Evolutionary conservation across 352 stramenopile genomes (phyloP), one percentile per base, ranked within the genome.

Genomic region (Phytophthora tentaculata): DNA sequence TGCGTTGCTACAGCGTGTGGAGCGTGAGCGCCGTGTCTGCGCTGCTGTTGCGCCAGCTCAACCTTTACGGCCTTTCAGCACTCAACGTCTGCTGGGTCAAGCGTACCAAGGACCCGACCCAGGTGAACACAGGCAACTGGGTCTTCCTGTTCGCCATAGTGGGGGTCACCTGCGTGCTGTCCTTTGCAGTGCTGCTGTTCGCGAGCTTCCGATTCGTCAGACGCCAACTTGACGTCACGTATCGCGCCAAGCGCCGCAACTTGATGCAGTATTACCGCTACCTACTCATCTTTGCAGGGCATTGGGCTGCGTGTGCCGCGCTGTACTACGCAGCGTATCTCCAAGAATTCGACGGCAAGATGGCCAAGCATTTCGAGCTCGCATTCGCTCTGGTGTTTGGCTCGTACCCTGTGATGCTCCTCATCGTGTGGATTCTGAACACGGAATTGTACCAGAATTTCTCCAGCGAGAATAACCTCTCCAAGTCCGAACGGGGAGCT

Each of bases 221-320:
- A n/a, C 84, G 88, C 12, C 88, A 94, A 62, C 50, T 95, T 51
- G 88, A 95, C 55, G 85, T 93, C 55, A 95, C 88, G 16, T 96
- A 96, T 60, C 83, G 88, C 7, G 76, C 88, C 59, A 96, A 96
- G 56, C 81, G 88, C 39, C 83, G 88, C 19, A 91, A 89, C 32
- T 51, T 96, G 44, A 76, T 96, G 9, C 88, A 96, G 71, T 96
- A 96, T 60, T 96, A 94, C 50, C 88, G 88, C 19, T 96, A 96
- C 53, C 52, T 93, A 41, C 64, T 96, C 37, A 80, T 94, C 44
- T 96, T 84, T 58, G 83, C 78, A 4, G 76, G 67, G 10, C 88
- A 92, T 67, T 96, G 88, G 88, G 63, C 74, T 1, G 67, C 84
- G 12, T 94, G 85, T 54, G 88, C 71, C 0, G 69, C 67, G 3